Conservation (phyloP, 305 asterid genomes). For the Solanum hybrid region DNA sequence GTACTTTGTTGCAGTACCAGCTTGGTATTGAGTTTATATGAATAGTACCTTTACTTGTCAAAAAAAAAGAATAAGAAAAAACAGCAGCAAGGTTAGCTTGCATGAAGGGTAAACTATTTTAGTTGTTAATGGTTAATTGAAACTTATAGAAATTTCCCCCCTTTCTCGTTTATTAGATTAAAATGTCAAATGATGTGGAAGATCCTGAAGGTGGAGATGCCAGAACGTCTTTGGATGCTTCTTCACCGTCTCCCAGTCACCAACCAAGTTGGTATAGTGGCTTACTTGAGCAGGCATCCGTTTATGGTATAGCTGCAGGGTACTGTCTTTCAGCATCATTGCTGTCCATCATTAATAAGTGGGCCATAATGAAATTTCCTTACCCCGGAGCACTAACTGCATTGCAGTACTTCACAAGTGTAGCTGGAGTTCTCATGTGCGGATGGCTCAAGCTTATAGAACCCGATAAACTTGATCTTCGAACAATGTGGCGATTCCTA, state of each 20-base stretch:
- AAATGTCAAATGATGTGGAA: slow-evolving; percentile 69
- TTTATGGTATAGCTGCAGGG: slow-evolving; percentile 84
- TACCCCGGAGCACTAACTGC: slow-evolving; percentile 95
- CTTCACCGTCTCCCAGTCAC: slow-evolving; percentile 16
- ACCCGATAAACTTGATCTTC: slow-evolving; percentile 66
- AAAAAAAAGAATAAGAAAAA: neutral
- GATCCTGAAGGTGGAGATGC: slow-evolving; percentile 37
- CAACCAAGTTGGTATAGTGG: slow-evolving; percentile 32
- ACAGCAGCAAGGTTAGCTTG: neutral
- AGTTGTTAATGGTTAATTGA: neutral
- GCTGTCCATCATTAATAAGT: slow-evolving; percentile 79
- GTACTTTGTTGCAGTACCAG: neutral
- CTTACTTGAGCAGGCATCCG: slow-evolving; percentile 61
- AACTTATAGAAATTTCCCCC: neutral
- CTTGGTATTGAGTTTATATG: neutral
- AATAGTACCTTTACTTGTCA: neutral
- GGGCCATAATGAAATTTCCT: slow-evolving; percentile 96
- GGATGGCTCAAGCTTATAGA: slow-evolving; percentile 63
- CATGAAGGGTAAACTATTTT: neutral
- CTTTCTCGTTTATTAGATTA: slow-evolving; percentile 3
- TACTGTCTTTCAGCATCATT: slow-evolving; percentile 82
- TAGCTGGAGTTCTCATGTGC: slow-evolving; percentile 55
- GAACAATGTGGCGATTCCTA: slow-evolving; percentile 76
- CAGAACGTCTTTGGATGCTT: slow-evolving; percentile 9
- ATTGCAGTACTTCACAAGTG: slow-evolving; percentile 81